Evolutionary conservation across 805 yeast genomes (phyloP), one percentile per base, ranked within the genome.

Genomic region (Wickerhamomyces chaumierensis): DNA sequence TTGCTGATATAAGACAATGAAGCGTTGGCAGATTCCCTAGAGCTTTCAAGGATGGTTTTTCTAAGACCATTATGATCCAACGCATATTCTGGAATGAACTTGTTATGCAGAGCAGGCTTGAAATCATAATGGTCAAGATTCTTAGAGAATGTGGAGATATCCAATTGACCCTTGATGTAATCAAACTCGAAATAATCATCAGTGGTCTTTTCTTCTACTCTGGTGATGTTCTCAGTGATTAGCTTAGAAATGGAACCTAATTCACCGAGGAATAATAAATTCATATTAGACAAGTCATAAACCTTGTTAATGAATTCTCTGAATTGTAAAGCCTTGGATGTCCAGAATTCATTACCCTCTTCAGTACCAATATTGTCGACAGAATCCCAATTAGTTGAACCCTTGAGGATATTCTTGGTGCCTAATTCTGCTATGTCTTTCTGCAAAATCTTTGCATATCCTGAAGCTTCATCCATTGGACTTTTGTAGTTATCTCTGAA

Each of bases 391-490:
- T 54, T 53, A 1, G 66, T 57, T 1, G 58, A 43, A 0, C 73
- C 72, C 42, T 62, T 66, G 31, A 76, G 39, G 2, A 75, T 45
- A 60, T 71, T 73, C 25, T 57, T 46, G 2, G 59, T 48, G 0
- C 60, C 54, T 3, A 63, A 32, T 1, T 36, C 31, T 0, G 45
- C 39, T 16, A 69, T 43, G 36, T 69, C 55, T 14, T 51, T 48
- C 37, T 72, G 69, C 35, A 79, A 45, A 0, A 45, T 33, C 33
- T 56, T 58, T 16, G 76, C 60, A 29, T 68, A 48, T 2, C 48
- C 51, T 1, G 73, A 57, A 11, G 70, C 66, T 43, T 75, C 81
- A 16, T 67, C 68, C 62, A 71, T 65, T 1, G 75, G 59, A 1
- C 69, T 52, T 15, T 44, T 45, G 18, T 31, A 16, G 3, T 51